Evolutionary conservation across 768 basidiomycete species (phyloP), one percentile per base, ranked within the genome.

Genomic region (Sistotremastrum niveocremeum): DNA sequence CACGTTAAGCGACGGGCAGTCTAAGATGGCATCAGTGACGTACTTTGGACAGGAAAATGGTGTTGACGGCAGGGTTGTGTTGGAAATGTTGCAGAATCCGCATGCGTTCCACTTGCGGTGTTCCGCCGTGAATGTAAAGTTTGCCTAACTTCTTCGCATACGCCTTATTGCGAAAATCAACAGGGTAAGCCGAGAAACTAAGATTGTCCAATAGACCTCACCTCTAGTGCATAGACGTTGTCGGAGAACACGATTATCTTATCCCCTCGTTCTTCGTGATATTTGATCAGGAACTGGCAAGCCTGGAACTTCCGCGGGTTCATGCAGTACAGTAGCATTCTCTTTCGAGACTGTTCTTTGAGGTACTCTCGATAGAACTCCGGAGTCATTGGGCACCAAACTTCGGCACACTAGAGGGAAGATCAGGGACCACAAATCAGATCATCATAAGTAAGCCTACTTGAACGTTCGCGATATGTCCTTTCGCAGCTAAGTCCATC

Each of bases 311-410:
- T 99, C 60, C 86, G 89, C 9, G 95, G 95, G 58, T 99, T 99
- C 95, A 98, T 99, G 73, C 90, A 97, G 59, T 98, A 98, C 5
- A 99, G 70, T 37, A 99, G 71, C 79, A 95, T 95, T 52, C 87
- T 80, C 62, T 94, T 91, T 49, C 95, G 75, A 34, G 87, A 86
- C 59, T 86, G 83, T 61, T 91, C 87, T 51, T 86, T 73, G 52
- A 99, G 74, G 60, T 99, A 99, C 64, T 99, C 93, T 52, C 88
- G 80, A 62, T 98, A 99, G 62, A 99, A 99, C 60, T 98, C 93
- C 4, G 95, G 94, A 12, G 95, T 94, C 95, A 99, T 98, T 11
- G 89, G 88, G 60, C 95, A 99, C 95, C 95, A 99, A 6, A 99
- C 95, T 64, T 99, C 95, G 10, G 95, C 95, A 59, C 95, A 99